phyloP scores from a whole-genome alignment of 2,329 filamentous ascomycete genomes.

The Ascochyta lentis region DNA sequence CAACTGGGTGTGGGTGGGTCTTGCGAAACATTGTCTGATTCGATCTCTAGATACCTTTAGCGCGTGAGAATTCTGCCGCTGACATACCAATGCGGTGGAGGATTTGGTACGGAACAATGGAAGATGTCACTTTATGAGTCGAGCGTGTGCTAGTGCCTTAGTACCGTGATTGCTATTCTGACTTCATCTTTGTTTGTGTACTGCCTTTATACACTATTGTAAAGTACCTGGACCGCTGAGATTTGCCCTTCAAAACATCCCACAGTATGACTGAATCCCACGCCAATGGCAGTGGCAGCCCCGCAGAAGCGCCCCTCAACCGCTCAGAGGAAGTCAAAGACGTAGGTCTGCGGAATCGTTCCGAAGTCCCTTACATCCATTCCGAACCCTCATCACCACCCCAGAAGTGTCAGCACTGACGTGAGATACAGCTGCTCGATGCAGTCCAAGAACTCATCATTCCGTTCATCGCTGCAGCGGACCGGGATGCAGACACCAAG shows the following conservation, averaged over 20 bases:
- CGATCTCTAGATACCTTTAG: conserved; percentile 43
- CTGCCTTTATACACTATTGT: not conserved
- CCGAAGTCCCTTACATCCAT: not conserved
- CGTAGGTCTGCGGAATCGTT: conserved; percentile 30
- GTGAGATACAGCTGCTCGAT: conserved; percentile 65
- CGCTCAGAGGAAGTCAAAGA: conserved; percentile 49
- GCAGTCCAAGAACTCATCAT: conserved; percentile 72
- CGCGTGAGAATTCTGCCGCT: conserved; percentile 20
- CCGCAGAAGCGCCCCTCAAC: conserved; percentile 31
- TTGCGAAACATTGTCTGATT: conserved; percentile 28
- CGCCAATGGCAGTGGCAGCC: conserved; percentile 16
- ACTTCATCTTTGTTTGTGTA: conserved; percentile 5
- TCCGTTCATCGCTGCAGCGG: conserved; percentile 73
- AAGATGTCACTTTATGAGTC: conserved; percentile 18
- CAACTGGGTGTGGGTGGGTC: conserved; percentile 17
- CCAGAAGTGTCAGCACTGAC: conserved; percentile 9
- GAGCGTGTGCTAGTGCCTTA: conserved; percentile 2
- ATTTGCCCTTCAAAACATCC: not conserved
- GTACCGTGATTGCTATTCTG: conserved; percentile 2
- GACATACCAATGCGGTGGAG: conserved; percentile 1
- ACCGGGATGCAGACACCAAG: conserved; percentile 66
- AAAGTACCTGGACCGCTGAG: not conserved
- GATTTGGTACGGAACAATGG: conserved; percentile 17
- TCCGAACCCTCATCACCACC: conserved; percentile 7
- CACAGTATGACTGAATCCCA: conserved; percentile 5